Percentiles rank a stretch among this genome's conserved stretches.
Evolutionary conservation across 352 stramenopile species (phyloP).

Genomic region (Blastocystis sp.): DNA sequence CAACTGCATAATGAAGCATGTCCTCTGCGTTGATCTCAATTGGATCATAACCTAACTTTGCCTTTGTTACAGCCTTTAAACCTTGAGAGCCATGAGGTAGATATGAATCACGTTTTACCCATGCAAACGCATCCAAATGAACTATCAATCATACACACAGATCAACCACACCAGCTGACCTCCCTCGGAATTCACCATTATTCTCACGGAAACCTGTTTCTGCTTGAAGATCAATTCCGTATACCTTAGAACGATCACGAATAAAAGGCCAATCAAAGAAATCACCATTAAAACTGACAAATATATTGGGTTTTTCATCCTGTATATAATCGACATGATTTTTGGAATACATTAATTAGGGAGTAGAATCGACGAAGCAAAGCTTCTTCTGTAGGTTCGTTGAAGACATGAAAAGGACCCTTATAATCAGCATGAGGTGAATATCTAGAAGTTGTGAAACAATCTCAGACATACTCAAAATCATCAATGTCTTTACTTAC

Average conservation of each 20-base stretch:
- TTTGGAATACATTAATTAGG: conserved; percentile 62
- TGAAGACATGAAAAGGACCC: conserved; percentile 91
- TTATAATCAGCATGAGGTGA: conserved; percentile 64
- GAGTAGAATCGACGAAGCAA: conserved; percentile 79
- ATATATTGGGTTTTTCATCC: conserved; percentile 88
- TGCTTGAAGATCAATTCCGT: conserved; percentile 81
- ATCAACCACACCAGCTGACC: background rate
- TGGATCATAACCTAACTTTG: conserved; percentile 95
- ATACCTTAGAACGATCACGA: conserved; percentile 78
- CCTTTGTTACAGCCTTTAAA: conserved; percentile 96
- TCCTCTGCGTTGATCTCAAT: conserved; percentile 95
- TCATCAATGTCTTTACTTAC: conserved; percentile 90
- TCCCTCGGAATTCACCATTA: conserved; percentile 52
- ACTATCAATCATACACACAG: conserved; percentile 7
- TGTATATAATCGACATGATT: conserved; percentile 67
- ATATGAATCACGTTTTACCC: conserved; percentile 98
- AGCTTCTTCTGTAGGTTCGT: conserved; percentile 79
- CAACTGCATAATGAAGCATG: conserved; percentile 87
- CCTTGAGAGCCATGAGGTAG: conserved; percentile 91
- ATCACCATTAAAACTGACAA: conserved; percentile 98
- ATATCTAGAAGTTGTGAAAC: background rate
- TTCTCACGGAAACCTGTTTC: conserved; percentile 75
- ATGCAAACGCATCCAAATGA: conserved; percentile 96
- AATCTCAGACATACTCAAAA: conserved; percentile 95
- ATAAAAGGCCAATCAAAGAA: conserved; percentile 99